Conservation (phyloP, 208 protist species). For the Acanthamoeba triangularis region DNA sequence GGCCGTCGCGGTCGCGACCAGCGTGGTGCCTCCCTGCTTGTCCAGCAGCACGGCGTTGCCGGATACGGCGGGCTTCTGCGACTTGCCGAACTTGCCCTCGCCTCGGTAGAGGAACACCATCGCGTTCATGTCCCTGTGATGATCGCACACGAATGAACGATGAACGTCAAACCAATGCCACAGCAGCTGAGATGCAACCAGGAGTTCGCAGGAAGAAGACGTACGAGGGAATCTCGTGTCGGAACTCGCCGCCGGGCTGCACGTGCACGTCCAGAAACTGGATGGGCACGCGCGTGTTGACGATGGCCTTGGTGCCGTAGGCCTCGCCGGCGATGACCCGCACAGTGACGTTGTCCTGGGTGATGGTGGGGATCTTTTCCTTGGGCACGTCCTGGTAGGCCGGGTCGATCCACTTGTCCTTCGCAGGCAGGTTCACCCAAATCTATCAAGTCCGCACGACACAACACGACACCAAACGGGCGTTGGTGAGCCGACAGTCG, state of each 20-base stretch:
- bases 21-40: conserved; percentile 32
- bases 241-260: conserved; percentile 56
- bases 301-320: conserved; percentile 61
- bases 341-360: conserved; percentile 49
- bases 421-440: conserved; percentile 94
- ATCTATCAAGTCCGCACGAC: conserved; percentile 90
- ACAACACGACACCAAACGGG: background rate
- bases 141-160: background rate
- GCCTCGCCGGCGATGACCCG: conserved; percentile 85
- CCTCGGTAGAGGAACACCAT: conserved; percentile 86
- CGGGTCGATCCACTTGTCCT: conserved; percentile 92
- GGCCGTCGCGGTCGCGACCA: conserved; percentile 57
- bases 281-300: conserved; percentile 77
- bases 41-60: conserved; percentile 57
- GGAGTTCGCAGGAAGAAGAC: background rate
- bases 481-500: background rate
- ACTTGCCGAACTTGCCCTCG: conserved; percentile 79
- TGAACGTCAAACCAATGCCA: background rate
- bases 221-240: conserved; percentile 78
- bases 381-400: conserved; percentile 88
- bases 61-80: background rate
- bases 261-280: conserved; percentile 81
- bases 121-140: conserved; percentile 58
- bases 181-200: too few species aligned
- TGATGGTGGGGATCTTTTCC: conserved; percentile 80